A percentile compares a stretch with the other conserved stretches of the same genome.
Conservation (phyloP, 805 yeast genomes). For the Nakazawaea laoshanensis region DNA sequence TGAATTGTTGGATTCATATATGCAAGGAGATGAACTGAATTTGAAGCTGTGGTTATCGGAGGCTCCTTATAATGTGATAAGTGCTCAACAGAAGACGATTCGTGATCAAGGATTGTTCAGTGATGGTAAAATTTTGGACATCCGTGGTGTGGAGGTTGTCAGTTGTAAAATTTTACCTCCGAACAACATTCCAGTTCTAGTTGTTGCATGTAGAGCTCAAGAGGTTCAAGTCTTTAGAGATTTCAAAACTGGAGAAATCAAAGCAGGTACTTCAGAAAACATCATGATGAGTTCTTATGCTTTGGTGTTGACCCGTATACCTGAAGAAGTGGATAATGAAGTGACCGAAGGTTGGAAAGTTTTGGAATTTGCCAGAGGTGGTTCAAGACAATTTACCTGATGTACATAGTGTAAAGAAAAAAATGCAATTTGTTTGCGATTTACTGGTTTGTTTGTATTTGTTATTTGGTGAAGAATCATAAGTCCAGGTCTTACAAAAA, state of each 20-base stretch:
- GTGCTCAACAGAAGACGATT: slow-evolving; percentile 87
- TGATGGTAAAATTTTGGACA: slow-evolving; percentile 87
- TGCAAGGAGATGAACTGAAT: slow-evolving; percentile 77
- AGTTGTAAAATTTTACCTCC: slow-evolving; percentile 86
- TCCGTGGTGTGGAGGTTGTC: slow-evolving; percentile 89
- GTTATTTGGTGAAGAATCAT: not conserved
- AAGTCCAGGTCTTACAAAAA: too few species aligned
- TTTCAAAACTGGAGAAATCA: slow-evolving; percentile 85
- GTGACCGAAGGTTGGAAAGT: slow-evolving; percentile 98
- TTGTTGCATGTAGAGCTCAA: slow-evolving; percentile 93
- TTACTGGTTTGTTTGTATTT: too few species aligned
- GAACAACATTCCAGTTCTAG: slow-evolving; percentile 85
- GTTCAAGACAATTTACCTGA: slow-evolving; percentile 68
- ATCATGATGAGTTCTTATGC: slow-evolving; percentile 92
- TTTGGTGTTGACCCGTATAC: slow-evolving; percentile 86
- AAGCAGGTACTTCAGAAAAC: slow-evolving; percentile 93
- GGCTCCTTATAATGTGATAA: slow-evolving; percentile 93
- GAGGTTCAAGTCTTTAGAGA: slow-evolving; percentile 87
- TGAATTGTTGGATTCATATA: slow-evolving; percentile 91
- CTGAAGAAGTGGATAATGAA: slow-evolving; percentile 83
- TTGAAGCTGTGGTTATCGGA: slow-evolving; percentile 91
- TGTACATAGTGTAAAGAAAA: too few species aligned
- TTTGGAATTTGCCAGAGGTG: slow-evolving; percentile 89
- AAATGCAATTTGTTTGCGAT: too few species aligned
- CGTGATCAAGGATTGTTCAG: slow-evolving; percentile 86